Conservation (phyloP, 176 grass and related monocot genomes). For the Zizania latifolia region DNA sequence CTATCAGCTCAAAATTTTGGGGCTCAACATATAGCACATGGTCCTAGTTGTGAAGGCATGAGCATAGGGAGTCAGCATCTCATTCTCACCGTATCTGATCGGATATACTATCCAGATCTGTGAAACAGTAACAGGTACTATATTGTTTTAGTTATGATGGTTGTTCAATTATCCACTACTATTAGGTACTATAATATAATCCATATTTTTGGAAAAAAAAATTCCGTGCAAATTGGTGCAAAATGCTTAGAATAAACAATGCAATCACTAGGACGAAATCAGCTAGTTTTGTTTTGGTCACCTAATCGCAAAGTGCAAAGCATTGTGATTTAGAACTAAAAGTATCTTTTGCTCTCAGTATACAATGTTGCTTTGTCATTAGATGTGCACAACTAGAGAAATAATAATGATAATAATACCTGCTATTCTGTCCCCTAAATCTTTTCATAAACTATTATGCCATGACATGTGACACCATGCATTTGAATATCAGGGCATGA, state of each 20-base stretch:
- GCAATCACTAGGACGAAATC: not conserved
- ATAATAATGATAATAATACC: not conserved
- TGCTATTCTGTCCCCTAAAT: not conserved
- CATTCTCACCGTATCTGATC: not conserved
- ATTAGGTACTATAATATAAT: too few relatives aligned
- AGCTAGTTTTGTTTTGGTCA: not conserved
- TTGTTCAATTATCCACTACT: too few relatives aligned
- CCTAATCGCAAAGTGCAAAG: not conserved
- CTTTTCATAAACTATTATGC: slow-evolving; percentile 12
- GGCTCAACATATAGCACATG: not conserved
- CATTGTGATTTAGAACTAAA: not conserved
- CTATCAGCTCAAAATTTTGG: not conserved
- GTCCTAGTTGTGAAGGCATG: not conserved
- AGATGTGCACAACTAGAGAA: not conserved
- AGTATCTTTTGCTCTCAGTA: not conserved
- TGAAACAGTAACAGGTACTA: not conserved
- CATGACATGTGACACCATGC: not conserved
- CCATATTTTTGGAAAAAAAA: not conserved
- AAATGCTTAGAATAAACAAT: not conserved
- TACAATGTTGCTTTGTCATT: not conserved
- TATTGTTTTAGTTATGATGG: not conserved
- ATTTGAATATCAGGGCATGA: slow-evolving; percentile 5
- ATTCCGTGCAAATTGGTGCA: not conserved
- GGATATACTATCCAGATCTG: not conserved
- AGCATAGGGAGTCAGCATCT: too few relatives aligned